A percentile compares a stretch with the other conserved stretches of the same genome.
These are phyloP conservation scores for Psilocybe cyanescens DNA, from an alignment of 768 basidiomycete species.

Conservation along the genomic window DNA sequence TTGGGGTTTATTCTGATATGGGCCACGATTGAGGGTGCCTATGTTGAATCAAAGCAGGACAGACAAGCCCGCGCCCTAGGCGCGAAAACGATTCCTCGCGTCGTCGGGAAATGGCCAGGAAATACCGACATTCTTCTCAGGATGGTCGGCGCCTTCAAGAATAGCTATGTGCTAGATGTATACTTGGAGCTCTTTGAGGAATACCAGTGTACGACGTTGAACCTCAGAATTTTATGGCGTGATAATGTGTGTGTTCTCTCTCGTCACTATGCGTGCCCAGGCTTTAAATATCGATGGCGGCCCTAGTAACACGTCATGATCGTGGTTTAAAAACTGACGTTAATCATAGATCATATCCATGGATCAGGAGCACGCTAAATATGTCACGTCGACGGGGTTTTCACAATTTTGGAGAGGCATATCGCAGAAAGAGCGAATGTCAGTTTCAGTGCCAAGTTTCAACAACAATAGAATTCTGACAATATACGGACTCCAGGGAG, in stretches of 20 bases:
- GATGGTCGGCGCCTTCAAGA: constrained; percentile 58
- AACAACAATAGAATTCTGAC: neutral
- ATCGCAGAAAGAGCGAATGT: constrained; percentile 70
- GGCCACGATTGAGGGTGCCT: constrained; percentile 36
- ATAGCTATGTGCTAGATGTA: constrained; percentile 63
- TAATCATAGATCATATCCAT: constrained; percentile 67
- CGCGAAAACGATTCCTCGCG: constrained; percentile 56
- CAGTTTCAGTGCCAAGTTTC: constrained; percentile 23
- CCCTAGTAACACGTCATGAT: constrained; percentile 1
- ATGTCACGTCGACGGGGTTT: constrained; percentile 68
- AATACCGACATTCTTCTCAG: constrained; percentile 70
- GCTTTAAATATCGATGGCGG: constrained; percentile 4
- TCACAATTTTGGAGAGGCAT: constrained; percentile 68
- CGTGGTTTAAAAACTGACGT: constrained; percentile 13
- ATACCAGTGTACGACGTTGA: constrained; percentile 72
- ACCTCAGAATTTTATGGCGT: constrained; percentile 68
- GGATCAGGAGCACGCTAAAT: constrained; percentile 73
- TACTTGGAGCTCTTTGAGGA: constrained; percentile 71
- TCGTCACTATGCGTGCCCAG: constrained; percentile 7
- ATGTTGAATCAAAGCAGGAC: constrained; percentile 38
- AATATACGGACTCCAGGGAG: constrained; percentile 37
- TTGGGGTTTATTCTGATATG: constrained; percentile 45
- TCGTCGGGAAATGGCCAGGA: constrained; percentile 77
- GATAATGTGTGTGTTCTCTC: constrained; percentile 56
- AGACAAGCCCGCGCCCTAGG: constrained; percentile 51